phyloP scores from a whole-genome alignment of 352 stramenopile genomes.

The Globisporangium sylvaticum region DNA sequence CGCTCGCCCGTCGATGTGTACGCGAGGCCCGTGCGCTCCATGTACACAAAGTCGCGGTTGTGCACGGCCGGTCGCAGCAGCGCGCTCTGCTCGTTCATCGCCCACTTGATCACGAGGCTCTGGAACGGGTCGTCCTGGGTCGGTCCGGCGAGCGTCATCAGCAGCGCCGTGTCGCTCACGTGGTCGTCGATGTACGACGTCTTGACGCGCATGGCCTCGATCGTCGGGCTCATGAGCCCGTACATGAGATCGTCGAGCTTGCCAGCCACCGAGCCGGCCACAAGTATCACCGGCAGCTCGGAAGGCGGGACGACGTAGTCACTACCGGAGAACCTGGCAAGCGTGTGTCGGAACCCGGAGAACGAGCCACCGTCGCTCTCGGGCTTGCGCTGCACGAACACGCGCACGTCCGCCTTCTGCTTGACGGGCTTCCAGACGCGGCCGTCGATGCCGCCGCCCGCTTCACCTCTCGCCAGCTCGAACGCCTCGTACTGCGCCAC shows the following conservation, averaged over 20 bases:
- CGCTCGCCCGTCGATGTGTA: conserved; percentile 24
- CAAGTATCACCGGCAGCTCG: conserved; percentile 10
- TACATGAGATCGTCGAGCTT: conserved; percentile 30
- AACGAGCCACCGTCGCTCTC: neutral
- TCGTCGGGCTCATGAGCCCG: conserved; percentile 22
- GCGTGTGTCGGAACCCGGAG: neutral
- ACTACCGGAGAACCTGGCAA: neutral
- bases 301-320: neutral
- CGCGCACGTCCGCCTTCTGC: neutral
- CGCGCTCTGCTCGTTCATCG: conserved; percentile 6
- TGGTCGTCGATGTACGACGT: conserved; percentile 10
- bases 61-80: conserved; percentile 12
- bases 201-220: conserved; percentile 23
- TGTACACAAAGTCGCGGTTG: conserved; percentile 44
- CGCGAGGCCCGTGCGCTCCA: conserved; percentile 29
- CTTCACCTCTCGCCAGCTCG: neutral
- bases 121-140: conserved; percentile 18
- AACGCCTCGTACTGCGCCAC: conserved; percentile 4
- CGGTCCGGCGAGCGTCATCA: neutral
- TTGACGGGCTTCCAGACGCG: conserved; percentile 12
- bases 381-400: conserved; percentile 3
- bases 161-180: neutral
- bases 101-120: conserved; percentile 34
- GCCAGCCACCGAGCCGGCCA: neutral
- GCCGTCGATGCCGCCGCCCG: neutral